Conservation (phyloP, 257 asterid species). For the Przewalskia tangutica region DNA sequence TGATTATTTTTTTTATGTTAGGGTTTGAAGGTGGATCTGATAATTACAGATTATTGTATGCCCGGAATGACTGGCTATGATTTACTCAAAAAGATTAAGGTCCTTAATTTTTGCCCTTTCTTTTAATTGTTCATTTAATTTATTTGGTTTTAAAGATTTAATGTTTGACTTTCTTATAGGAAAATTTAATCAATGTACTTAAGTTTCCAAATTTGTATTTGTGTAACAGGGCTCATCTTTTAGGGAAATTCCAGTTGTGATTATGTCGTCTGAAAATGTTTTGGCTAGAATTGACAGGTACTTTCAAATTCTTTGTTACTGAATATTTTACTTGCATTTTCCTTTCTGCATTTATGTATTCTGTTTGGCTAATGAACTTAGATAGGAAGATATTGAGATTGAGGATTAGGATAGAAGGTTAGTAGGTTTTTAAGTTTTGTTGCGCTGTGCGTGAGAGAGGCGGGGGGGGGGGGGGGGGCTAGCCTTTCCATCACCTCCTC, state of each 20-base stretch:
- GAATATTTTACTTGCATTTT: background rate
- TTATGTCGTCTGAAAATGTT: conserved; percentile 90
- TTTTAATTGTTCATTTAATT: background rate
- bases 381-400: no score
- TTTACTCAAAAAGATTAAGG: conserved; percentile 81
- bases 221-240: conserved; percentile 76
- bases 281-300: conserved; percentile 83
- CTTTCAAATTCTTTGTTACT: background rate
- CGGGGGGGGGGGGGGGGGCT: no score
- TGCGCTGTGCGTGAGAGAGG: no score
- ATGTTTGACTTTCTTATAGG: background rate
- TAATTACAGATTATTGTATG: conserved; percentile 91
- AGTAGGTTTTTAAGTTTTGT: no score
- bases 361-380: background rate
- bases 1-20: conserved; percentile 12
- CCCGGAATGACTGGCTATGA: conserved; percentile 96
- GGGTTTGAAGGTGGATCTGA: conserved; percentile 84
- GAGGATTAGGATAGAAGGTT: no score
- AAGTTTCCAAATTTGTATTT: conserved; percentile 3
- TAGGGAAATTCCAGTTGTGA: conserved; percentile 87
- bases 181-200: background rate
- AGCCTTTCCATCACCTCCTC: no score
- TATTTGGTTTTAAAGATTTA: background rate
- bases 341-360: background rate
- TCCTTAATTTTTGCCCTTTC: background rate